Percentiles rank a stretch among this genome's conserved stretches.
Evolutionary conservation across 805 yeast species (phyloP).

Genomic region (Osmozyma mogii): DNA sequence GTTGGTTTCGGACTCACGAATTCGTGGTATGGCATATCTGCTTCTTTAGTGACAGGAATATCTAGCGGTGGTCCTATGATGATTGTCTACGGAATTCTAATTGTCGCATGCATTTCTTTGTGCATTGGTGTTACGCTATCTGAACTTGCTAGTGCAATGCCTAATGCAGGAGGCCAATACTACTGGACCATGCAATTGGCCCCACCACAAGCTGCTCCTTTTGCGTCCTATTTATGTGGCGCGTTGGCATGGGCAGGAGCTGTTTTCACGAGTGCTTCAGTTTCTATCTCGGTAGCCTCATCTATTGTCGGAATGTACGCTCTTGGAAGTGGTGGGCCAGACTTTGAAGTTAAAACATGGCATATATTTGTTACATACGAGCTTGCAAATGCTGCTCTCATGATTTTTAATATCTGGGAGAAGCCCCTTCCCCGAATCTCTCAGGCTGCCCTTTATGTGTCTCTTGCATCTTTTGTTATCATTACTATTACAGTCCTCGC

Average conservation of each 20-base stretch:
- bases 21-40: constrained; percentile 56
- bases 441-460: constrained; percentile 41
- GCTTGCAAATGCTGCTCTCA: constrained; percentile 33
- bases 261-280: constrained; percentile 54
- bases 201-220: constrained; percentile 39
- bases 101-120: constrained; percentile 39
- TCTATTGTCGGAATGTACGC: constrained; percentile 45
- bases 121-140: constrained; percentile 44
- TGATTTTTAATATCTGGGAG: constrained; percentile 44
- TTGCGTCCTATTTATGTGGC: constrained; percentile 54
- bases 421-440: constrained; percentile 45
- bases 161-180: constrained; percentile 53
- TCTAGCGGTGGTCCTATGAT: constrained; percentile 52
- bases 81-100: constrained; percentile 48
- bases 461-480: constrained; percentile 43
- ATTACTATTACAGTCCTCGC: constrained; percentile 48
- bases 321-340: constrained; percentile 22
- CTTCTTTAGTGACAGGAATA: constrained; percentile 47
- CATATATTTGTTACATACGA: constrained; percentile 47
- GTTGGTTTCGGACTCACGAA: constrained; percentile 55
- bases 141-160: constrained; percentile 47
- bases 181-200: constrained; percentile 52
- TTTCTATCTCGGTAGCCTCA: constrained; percentile 45
- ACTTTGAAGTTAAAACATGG: constrained; percentile 39
- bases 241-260: constrained; percentile 56